Evolutionary conservation across 2,329 filamentous ascomycete genomes (phyloP).

Genomic region (Cladobotryum protrusum): DNA sequence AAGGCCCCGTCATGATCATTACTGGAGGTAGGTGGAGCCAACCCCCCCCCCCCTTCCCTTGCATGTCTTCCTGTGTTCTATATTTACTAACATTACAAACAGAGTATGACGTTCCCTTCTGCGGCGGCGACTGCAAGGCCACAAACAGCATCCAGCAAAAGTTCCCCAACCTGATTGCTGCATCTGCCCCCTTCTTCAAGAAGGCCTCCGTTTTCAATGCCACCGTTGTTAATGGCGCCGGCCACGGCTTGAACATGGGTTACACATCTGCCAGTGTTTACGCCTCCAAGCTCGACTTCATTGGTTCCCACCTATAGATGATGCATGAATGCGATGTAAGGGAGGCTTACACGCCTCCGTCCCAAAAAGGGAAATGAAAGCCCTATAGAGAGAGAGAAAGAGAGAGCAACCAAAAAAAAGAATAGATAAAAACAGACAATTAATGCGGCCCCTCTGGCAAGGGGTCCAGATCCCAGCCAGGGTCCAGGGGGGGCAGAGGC

Average conservation of each 20-base stretch:
- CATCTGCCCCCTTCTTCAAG: slow-evolving; percentile 35
- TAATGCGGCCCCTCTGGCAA: not conserved
- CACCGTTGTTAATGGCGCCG: slow-evolving; percentile 46
- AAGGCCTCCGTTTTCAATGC: slow-evolving; percentile 44
- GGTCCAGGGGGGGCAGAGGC: no score
- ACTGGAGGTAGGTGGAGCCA: slow-evolving; percentile 41
- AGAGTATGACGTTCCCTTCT: slow-evolving; percentile 50
- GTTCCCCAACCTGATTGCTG: slow-evolving; percentile 37
- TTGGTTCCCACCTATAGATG: slow-evolving; percentile 13
- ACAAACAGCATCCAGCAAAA: slow-evolving; percentile 33
- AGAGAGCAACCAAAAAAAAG: no score
- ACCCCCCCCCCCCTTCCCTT: not conserved
- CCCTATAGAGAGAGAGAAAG: no score
- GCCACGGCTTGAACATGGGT: slow-evolving; percentile 46
- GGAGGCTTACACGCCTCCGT: not conserved
- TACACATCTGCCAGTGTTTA: slow-evolving; percentile 30
- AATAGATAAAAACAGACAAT: not conserved
- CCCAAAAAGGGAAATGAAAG: no score
- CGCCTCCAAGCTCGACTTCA: slow-evolving; percentile 32
- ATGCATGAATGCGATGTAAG: not conserved
- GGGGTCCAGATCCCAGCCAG: not conserved
- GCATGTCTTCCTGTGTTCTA: not conserved
- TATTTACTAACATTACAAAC: not conserved
- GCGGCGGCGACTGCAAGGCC: slow-evolving; percentile 52
- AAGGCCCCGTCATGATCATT: slow-evolving; percentile 52